Evolutionary conservation across 805 yeast genomes (phyloP).

Genomic region (Wickerhamiella sorbophila): DNA sequence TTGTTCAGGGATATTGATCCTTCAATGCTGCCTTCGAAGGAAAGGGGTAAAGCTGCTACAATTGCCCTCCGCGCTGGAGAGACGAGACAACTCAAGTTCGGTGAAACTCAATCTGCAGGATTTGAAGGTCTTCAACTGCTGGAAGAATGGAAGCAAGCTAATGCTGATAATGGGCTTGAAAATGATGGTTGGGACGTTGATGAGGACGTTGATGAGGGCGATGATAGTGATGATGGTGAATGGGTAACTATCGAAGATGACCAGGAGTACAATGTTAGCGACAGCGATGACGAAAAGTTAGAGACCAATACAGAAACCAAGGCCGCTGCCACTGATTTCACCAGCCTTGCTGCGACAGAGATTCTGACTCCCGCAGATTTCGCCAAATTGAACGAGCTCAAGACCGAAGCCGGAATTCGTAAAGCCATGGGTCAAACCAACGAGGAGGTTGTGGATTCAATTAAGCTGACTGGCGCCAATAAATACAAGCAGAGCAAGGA

Average conservation of each 20-base stretch:
- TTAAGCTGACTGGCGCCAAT: conserved; percentile 56
- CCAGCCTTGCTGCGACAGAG: conserved; percentile 52
- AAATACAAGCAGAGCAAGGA: conserved; percentile 78
- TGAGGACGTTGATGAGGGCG: conserved; percentile 35
- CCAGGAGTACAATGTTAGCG: conserved; percentile 47
- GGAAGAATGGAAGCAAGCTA: conserved; percentile 66
- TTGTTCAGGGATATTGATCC: conserved; percentile 93
- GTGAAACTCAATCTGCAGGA: conserved; percentile 44
- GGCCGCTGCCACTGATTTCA: conserved; percentile 28
- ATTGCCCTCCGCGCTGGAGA: conserved; percentile 60
- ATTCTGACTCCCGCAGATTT: conserved; percentile 96
- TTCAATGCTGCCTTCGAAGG: conserved; percentile 78
- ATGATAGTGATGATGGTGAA: conserved; percentile 39
- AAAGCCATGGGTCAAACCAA: conserved; percentile 45
- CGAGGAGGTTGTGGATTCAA: conserved; percentile 79
- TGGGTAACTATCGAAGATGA: conserved; percentile 85
- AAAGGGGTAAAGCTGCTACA: conserved; percentile 85
- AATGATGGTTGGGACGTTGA: conserved; percentile 46
- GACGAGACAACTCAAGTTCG: conserved; percentile 28
- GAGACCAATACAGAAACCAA: conserved; percentile 17
- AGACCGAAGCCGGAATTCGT: conserved; percentile 71
- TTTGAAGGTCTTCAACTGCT: conserved; percentile 86
- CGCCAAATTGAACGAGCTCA: conserved; percentile 83
- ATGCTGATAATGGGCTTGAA: conserved; percentile 41
- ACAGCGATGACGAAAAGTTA: conserved; percentile 20